Evolutionary conservation across 2,329 filamentous ascomycete species (phyloP), one percentile per base, ranked within the genome.

Genomic region (Sarocladium brachiariae): DNA sequence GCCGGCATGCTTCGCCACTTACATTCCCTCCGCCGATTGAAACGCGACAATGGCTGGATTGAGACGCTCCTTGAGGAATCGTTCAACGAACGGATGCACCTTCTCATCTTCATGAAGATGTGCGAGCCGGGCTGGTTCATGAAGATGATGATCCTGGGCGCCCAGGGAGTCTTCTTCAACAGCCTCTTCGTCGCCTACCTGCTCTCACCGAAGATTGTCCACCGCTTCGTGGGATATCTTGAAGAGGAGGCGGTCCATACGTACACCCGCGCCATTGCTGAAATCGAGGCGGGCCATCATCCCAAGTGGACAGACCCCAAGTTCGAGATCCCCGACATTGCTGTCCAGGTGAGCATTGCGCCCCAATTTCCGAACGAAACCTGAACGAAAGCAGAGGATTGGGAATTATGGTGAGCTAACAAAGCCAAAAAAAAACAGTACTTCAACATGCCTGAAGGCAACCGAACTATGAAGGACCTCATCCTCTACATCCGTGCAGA

Each of bases 231-330:
- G 50, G 93, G 91, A 2, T 97, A 97, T 60, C 81, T 99, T 11
- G 93, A 99, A 68, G 93, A 99, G 66, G 93, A 99, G 68, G 93
- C 93, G 8, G 92, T 97, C 1, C 80, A 95, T 63, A 99, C 93
- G 0, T 99, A 99, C 72, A 93, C 89, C 1, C 83, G 90, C 47
- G 88, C 89, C 54, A 87, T 97, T 59, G 75, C 83, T 57, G 93
- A 97, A 62, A 79, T 99, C 21, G 91, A 97, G 52, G 76, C 78
- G 2, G 92, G 92, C n/a, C 79, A 81, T 52, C 72, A 96, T 13
- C 90, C 91, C 1, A 82, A 82, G 59, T 99, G 93, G 91, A 74
- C 80, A 23, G 75, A 81, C 54, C 69, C 72, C 1, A 78, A 83
- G 7, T 84, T 95, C 61, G 60, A 77, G 50, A 89, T 93, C 2